Percentiles rank a stretch among this genome's conserved stretches.
phyloP scores from a whole-genome alignment of 2,329 filamentous ascomycete species.

The Monosporascus sp. region DNA sequence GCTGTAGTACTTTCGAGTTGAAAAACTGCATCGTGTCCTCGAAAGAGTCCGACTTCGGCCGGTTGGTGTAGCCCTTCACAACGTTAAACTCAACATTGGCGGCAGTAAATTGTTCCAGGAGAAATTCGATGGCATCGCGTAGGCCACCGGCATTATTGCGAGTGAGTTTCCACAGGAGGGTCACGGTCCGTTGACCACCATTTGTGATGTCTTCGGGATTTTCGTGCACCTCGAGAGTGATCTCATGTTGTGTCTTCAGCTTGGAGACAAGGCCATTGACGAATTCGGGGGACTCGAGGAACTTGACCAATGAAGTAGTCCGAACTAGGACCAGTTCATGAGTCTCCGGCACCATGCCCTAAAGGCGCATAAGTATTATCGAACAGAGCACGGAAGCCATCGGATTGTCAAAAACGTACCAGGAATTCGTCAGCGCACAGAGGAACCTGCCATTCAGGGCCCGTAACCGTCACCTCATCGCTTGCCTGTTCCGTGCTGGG shows the following conservation, averaged over 20 bases:
- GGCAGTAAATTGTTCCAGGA: conserved; percentile 79
- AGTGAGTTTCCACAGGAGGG: conserved; percentile 76
- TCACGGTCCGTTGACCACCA: conserved; percentile 52
- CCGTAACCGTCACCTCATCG: conserved; percentile 91
- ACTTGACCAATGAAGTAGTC: conserved; percentile 70
- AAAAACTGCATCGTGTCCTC: conserved; percentile 97
- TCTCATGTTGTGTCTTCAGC: conserved; percentile 86
- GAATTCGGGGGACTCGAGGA: conserved; percentile 78
- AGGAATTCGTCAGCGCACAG: conserved; percentile 94
- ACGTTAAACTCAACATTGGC: conserved; percentile 83
- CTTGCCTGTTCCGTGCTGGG: conserved; percentile 96
- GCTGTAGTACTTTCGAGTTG: conserved; percentile 92
- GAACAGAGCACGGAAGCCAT: neutral
- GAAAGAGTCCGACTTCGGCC: conserved; percentile 98
- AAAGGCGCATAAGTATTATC: conserved; percentile 24
- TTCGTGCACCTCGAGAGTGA: conserved; percentile 73
- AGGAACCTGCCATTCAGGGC: conserved; percentile 96
- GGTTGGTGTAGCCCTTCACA: conserved; percentile 89
- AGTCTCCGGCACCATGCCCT: conserved; percentile 95
- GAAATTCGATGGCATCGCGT: conserved; percentile 91
- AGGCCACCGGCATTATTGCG: conserved; percentile 95
- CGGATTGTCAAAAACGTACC: conserved; percentile 40
- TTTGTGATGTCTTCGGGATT: conserved; percentile 54
- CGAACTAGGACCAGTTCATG: conserved; percentile 85
- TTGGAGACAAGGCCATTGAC: conserved; percentile 73